Percentiles rank a stretch among this genome's conserved stretches.
Conservation (phyloP, 2,329 filamentous ascomycete genomes). For the Dothistroma septosporum region DNA sequence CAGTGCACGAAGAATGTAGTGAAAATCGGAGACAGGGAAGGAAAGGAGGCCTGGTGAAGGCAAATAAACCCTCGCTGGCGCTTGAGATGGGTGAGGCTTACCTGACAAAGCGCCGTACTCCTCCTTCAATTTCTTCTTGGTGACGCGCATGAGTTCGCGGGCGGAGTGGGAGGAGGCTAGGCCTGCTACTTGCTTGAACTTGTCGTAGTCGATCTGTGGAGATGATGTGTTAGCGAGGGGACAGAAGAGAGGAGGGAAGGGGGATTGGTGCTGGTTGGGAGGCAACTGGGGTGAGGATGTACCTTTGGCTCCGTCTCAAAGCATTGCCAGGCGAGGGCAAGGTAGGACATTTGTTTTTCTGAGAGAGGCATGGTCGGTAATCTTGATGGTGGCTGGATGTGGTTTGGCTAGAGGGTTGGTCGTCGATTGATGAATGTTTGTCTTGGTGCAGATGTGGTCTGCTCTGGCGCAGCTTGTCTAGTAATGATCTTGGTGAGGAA, state of each 20-base stretch:
- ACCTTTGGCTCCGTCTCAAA: constrained; percentile 33
- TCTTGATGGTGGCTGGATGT: neutral
- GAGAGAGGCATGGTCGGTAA: constrained; percentile 25
- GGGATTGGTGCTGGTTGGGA: neutral
- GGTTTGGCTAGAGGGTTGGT: neutral
- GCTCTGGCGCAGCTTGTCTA: neutral
- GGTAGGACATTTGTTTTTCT: constrained; percentile 28
- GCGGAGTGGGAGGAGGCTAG: constrained; percentile 28
- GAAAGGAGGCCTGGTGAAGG: neutral
- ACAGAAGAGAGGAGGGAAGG: neutral
- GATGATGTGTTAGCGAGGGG: neutral
- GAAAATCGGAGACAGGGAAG: neutral
- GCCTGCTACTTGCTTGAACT: constrained; percentile 30
- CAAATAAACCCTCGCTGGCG: neutral
- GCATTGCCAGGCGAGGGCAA: constrained; percentile 33
- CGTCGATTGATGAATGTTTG: neutral
- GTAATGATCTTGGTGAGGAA: neutral
- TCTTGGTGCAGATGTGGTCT: neutral
- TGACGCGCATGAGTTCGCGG: constrained; percentile 34
- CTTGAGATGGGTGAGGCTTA: neutral
- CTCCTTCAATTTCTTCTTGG: constrained; percentile 33
- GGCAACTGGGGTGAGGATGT: neutral
- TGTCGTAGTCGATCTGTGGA: constrained; percentile 33
- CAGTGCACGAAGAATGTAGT: neutral
- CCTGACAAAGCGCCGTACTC: constrained; percentile 25